Evolutionary conservation across 179 eudicot genomes (phyloP), one percentile per base, ranked within the genome.

Genomic region (Beta macrorhiza): DNA sequence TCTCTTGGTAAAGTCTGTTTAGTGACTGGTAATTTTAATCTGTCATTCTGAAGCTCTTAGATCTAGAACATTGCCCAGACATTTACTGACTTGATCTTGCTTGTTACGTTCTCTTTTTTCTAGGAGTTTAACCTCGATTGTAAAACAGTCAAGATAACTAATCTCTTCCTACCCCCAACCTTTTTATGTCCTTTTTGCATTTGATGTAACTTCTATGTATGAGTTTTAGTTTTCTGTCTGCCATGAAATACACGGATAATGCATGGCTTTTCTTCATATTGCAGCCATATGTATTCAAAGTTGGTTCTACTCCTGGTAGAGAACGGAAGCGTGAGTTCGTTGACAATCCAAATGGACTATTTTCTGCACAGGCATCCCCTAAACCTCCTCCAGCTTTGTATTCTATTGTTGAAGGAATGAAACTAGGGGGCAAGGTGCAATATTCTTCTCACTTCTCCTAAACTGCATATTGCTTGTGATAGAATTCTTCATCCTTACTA

Each of bases 381-480:
- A 96, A 96, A 87, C 99, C 99, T 74, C 99, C 99, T 53, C 89
- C 93, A n/a, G 95, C 93, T n/a, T 88, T 96, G 97, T 96, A 96
- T 80, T 80, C 87, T 20, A 77, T 91, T 44, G 88, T 91, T 42
- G 92, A 94, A 89, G 99, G 99, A 82, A 92, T 96, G 99, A 94
- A 85, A 91, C 91, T 92, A 15, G 98, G 98, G 76, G 99, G 99
- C 83, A 96, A 94, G 97, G 98, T 91, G 73, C 62, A 47, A 29
- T 14, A 10, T 17, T 72, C 7, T 58, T 79, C 49, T 56, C 44
- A 44, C 51, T 51, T 62, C 45, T 45, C 75, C 55, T 57, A 57
- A 20, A 65, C 44, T 5, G 44, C 80, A 29, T 20, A 15, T 68
- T 37, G 2, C 11, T 29, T 58, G 10, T 19, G 14, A 1, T n/a